phyloP scores from a whole-genome alignment of 345 rosid genomes.

The Gossypium stocksii region DNA sequence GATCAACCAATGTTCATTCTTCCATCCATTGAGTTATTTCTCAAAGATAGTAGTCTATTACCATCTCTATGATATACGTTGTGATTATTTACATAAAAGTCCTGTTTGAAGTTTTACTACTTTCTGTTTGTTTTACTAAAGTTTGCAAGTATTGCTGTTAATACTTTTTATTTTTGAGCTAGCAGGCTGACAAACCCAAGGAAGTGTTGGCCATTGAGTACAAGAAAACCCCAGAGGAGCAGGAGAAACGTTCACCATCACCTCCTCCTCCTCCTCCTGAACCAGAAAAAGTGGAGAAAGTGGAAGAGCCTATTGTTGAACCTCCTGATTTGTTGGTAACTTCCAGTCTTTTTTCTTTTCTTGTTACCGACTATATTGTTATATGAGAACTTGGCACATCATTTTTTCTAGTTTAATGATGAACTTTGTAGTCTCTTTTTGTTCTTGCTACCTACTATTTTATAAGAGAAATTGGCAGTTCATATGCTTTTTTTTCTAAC shows the following conservation, averaged over 20 bases:
- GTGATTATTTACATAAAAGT: not conserved
- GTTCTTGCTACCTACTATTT: not conserved
- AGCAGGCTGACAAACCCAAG: slow-evolving; percentile 46
- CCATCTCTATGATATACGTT: not conserved
- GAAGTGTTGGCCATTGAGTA: slow-evolving; percentile 79
- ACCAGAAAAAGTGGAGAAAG: slow-evolving; percentile 56
- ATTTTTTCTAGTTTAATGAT: slow-evolving; percentile 4
- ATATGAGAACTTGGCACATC: not conserved
- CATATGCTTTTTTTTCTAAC: not conserved
- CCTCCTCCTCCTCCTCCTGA: slow-evolving; percentile 62
- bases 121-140: not conserved
- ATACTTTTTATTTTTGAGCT: not conserved
- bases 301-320: slow-evolving; percentile 38
- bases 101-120: not conserved
- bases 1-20: too few species aligned
- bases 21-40: too few species aligned
- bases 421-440: not conserved
- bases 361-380: not conserved
- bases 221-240: slow-evolving; percentile 45
- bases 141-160: not conserved
- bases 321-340: slow-evolving; percentile 84
- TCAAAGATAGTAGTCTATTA: too few species aligned
- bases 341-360: not conserved
- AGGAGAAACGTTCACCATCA: slow-evolving; percentile 47
- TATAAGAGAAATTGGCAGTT: not conserved